These are phyloP conservation scores for Plantago lanceolata DNA, from an alignment of 305 asterid genomes.

Conservation along the genomic window DNA sequence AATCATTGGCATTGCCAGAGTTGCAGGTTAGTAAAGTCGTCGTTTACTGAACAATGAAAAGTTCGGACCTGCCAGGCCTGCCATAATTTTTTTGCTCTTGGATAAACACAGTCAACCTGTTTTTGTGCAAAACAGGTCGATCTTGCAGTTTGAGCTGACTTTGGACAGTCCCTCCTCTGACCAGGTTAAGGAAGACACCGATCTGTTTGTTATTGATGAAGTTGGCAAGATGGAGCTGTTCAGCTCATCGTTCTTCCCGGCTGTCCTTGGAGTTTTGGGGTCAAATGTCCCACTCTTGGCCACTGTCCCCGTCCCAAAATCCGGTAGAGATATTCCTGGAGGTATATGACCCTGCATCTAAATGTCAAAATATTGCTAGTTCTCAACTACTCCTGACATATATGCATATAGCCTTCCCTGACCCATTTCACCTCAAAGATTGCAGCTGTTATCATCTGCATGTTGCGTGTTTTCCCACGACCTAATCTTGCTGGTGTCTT, in stretches of 20 bases:
- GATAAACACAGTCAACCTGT: constrained; percentile 11
- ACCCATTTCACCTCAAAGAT: no score
- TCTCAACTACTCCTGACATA: no score
- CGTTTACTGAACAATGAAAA: no score
- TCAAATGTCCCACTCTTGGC: constrained; percentile 82
- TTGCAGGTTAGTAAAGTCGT: constrained; percentile 52
- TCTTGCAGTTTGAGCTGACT: constrained; percentile 21
- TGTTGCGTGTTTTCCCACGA: no score
- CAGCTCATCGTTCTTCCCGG: constrained; percentile 80
- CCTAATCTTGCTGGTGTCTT: no score
- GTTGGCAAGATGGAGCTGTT: constrained; percentile 88
- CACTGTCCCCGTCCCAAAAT: constrained; percentile 63
- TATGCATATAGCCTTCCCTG: no score
- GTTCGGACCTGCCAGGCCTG: background rate
- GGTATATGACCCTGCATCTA: constrained; percentile 32
- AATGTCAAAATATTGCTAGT: no score
- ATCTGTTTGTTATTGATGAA: constrained; percentile 76
- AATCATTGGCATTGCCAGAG: constrained; percentile 78
- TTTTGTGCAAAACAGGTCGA: constrained; percentile 3
- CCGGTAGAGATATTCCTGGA: constrained; percentile 79
- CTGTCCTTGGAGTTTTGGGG: constrained; percentile 68
- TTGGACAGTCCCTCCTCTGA: constrained; percentile 15
- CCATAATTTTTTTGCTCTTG: no score
- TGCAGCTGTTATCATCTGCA: no score
- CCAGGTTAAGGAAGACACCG: constrained; percentile 73